phyloP scores from a whole-genome alignment of 179 eudicot genomes.

The Corrigiola litoralis region DNA sequence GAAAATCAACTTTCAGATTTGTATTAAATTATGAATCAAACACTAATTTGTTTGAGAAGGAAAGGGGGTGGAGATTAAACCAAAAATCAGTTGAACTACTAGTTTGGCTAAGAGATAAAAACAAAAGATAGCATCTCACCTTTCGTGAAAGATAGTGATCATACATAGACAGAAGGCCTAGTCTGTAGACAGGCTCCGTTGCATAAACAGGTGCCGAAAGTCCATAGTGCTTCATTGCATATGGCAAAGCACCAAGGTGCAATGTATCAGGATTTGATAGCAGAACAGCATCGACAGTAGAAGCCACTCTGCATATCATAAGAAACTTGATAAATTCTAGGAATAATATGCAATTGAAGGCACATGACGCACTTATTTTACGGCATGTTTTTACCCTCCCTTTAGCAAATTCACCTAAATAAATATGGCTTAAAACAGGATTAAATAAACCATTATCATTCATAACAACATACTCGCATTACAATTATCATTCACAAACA shows the following conservation, averaged over 20 bases:
- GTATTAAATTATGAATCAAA: too few species aligned
- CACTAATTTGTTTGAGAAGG: too few species aligned
- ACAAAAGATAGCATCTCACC: conserved; percentile 36
- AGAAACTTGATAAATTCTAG: neutral
- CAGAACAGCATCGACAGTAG: conserved; percentile 81
- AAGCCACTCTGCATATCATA: conserved; percentile 63
- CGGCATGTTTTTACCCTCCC: neutral
- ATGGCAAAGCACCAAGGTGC: conserved; percentile 92
- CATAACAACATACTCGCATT: too few species aligned
- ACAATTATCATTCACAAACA: neutral
- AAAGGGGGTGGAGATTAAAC: too few species aligned
- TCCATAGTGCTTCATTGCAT: conserved; percentile 83
- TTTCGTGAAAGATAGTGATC: conserved; percentile 89
- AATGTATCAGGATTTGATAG: conserved; percentile 81
- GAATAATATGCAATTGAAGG: neutral
- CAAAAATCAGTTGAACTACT: neutral
- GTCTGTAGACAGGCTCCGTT: conserved; percentile 86
- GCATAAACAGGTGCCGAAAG: conserved; percentile 79
- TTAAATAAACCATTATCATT: too few species aligned
- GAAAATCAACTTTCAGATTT: too few species aligned
- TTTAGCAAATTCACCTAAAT: too few species aligned
- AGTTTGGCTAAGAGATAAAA: neutral
- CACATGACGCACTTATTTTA: neutral
- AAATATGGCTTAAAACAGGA: too few species aligned
- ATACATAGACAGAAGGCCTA: conserved; percentile 87